Percentiles rank a stretch among this genome's conserved stretches.
Evolutionary conservation across 2,329 filamentous ascomycete species (phyloP).

Genomic region (Cytospora leucostoma): DNA sequence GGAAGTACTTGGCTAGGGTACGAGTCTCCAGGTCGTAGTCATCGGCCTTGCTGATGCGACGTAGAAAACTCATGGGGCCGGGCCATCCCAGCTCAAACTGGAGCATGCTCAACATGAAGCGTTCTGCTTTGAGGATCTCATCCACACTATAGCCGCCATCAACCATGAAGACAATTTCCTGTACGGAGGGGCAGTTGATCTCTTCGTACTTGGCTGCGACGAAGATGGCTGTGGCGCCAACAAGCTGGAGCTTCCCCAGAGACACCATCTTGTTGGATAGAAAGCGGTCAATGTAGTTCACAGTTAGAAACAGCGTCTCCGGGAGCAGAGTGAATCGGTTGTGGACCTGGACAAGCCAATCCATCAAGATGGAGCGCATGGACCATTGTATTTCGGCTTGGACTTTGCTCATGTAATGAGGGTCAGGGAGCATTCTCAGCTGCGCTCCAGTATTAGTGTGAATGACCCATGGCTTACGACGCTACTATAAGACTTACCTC

Average conservation of each 20-base stretch:
- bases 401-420: slow-evolving; percentile 87
- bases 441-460: slow-evolving; percentile 32
- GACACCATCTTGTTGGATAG: slow-evolving; percentile 94
- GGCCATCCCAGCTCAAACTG: slow-evolving; percentile 96
- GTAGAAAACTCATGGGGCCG: slow-evolving; percentile 97
- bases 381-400: slow-evolving; percentile 99
- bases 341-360: slow-evolving; percentile 97
- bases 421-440: slow-evolving; percentile 66
- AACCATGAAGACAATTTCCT: slow-evolving; percentile 98
- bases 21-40: slow-evolving; percentile 95
- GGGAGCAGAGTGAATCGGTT: slow-evolving; percentile 86
- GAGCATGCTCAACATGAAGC: slow-evolving; percentile 97
- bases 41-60: slow-evolving; percentile 96
- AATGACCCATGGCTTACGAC: no score
- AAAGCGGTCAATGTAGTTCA: slow-evolving; percentile 98
- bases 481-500: slow-evolving; percentile 61
- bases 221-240: slow-evolving; percentile 93
- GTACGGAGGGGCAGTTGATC: slow-evolving; percentile 93
- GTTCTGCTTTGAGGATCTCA: slow-evolving; percentile 94
- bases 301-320: slow-evolving; percentile 90
- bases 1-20: slow-evolving; percentile 95
- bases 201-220: slow-evolving; percentile 98
- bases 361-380: slow-evolving; percentile 95
- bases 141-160: slow-evolving; percentile 86
- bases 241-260: slow-evolving; percentile 89